Conservation (phyloP, 2,329 filamentous ascomycete species). For the Emericellopsis atlantica region DNA sequence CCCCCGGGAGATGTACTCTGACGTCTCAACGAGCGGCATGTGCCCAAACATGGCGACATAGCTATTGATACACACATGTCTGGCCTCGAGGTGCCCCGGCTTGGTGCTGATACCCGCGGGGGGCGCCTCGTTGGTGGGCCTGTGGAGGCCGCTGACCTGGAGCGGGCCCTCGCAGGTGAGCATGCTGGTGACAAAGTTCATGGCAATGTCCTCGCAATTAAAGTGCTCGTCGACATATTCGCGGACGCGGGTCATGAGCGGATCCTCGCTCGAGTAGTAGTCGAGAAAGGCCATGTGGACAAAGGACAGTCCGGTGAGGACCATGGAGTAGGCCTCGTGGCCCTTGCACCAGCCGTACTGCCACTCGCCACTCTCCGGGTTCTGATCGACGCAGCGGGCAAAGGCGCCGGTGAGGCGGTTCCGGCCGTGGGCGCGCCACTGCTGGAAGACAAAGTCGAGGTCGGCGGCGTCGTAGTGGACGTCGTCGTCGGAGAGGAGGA, state of each 20-base stretch:
- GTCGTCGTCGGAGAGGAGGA: conserved; percentile 26
- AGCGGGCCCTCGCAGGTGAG: conserved; percentile 20
- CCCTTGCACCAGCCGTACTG: conserved; percentile 18
- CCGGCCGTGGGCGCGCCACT: conserved; percentile 24
- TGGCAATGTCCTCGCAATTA: conserved; percentile 26
- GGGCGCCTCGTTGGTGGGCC: conserved; percentile 17
- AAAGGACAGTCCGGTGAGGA: conserved; percentile 23
- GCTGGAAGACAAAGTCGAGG: conserved; percentile 25
- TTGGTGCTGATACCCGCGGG: conserved; percentile 17
- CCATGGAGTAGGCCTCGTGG: conserved; percentile 18
- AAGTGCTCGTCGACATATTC: conserved; percentile 23
- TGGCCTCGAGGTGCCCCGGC: conserved; percentile 16
- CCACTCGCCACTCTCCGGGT: conserved; percentile 11
- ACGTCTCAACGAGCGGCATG: conserved; percentile 16
- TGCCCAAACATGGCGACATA: conserved; percentile 19
- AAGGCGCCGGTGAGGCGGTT: conserved; percentile 20
- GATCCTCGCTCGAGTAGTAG: conserved; percentile 19
- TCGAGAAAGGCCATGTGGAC: conserved; percentile 23
- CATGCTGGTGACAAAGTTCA: conserved; percentile 21
- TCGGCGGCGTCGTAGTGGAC: conserved; percentile 25
- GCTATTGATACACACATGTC: conserved; percentile 20
- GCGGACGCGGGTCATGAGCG: conserved; percentile 15
- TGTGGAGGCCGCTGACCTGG: conserved; percentile 17
- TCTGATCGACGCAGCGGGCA: conserved; percentile 17
- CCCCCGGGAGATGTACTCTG: no score